Conservation (phyloP, 352 stramenopile species). For the Phytophthora hybrid region DNA sequence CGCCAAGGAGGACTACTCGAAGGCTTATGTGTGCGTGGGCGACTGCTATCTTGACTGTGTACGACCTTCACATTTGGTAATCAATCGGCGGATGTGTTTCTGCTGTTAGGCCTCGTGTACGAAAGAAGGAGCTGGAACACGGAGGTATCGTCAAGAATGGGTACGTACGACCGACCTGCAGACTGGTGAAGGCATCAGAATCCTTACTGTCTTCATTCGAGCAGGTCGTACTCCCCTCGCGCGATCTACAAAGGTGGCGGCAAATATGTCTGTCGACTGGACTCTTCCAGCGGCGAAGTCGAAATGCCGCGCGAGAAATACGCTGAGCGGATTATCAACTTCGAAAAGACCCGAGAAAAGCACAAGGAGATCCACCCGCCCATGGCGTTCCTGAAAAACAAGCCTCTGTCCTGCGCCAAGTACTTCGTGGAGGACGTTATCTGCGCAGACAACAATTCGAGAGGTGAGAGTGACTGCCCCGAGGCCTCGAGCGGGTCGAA, state of each 20-base stretch:
- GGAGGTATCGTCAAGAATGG: conserved; percentile 56
- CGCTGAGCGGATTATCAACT: conserved; percentile 53
- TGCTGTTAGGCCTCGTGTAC: conserved; percentile 47
- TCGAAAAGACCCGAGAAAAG: conserved; percentile 67
- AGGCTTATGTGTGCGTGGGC: conserved; percentile 56
- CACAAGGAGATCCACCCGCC: conserved; percentile 76
- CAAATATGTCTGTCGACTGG: conserved; percentile 46
- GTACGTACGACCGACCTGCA: conserved; percentile 24
- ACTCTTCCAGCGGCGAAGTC: conserved; percentile 19
- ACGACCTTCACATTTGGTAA: not conserved
- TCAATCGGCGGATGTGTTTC: not conserved
- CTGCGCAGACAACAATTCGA: conserved; percentile 27
- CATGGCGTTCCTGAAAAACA: conserved; percentile 64
- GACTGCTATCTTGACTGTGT: not conserved
- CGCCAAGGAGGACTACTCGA: conserved; percentile 58
- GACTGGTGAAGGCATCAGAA: not conserved
- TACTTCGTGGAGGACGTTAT: conserved; percentile 70
- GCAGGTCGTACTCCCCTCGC: conserved; percentile 57
- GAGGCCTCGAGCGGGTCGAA: conserved; percentile 10
- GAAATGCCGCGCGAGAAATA: conserved; percentile 53
- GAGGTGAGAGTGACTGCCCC: conserved; percentile 15
- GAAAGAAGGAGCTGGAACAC: conserved; percentile 53
- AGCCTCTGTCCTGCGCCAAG: conserved; percentile 62
- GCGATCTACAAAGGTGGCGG: conserved; percentile 66
- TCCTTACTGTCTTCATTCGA: not conserved